A percentile compares a stretch with the other conserved stretches of the same genome.
Conservation (phyloP, 1,284 basidiomycete genomes). For the Malassezia brasiliensis region DNA sequence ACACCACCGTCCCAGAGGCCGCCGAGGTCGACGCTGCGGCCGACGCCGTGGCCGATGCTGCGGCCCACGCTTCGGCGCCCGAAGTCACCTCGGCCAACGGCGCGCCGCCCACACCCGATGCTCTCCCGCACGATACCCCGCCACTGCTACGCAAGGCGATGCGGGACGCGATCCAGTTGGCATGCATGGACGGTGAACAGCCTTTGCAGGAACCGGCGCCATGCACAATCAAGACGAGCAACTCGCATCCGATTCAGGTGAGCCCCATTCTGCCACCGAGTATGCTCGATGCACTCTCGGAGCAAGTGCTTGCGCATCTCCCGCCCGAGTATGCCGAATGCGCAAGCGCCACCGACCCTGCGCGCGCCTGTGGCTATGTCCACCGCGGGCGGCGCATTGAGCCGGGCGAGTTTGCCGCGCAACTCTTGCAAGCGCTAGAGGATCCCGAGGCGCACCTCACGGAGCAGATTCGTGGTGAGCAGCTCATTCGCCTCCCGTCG, state of each 20-base stretch:
- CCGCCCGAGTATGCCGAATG: conserved; percentile 6
- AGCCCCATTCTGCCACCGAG: conserved; percentile 31
- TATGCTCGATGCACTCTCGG: conserved; percentile 22
- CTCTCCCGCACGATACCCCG: background rate
- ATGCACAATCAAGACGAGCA: conserved; percentile 31
- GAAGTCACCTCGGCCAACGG: background rate
- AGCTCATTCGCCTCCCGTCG: conserved; percentile 28
- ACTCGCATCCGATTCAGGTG: conserved; percentile 43
- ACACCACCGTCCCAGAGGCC: background rate
- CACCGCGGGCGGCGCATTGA: conserved; percentile 2
- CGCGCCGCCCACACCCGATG: too few species aligned
- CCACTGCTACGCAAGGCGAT: background rate
- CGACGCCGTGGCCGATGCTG: background rate
- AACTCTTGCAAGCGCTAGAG: conserved; percentile 4
- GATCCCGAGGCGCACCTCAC: conserved; percentile 15
- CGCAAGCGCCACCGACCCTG: too few species aligned
- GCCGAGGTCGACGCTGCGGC: background rate
- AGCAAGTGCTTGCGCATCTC: conserved; percentile 17
- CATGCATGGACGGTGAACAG: conserved; percentile 6
- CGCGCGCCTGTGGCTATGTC: background rate
- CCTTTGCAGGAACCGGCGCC: background rate
- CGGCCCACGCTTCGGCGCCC: background rate
- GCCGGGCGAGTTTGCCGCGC: conserved; percentile 3
- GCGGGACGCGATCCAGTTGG: conserved; percentile 1
- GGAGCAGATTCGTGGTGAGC: conserved; percentile 24